A percentile compares a stretch with the other conserved stretches of the same genome.
Evolutionary conservation across 73 alveolate genomes (phyloP).

Genomic region (Tetrahymena malaccensis): DNA sequence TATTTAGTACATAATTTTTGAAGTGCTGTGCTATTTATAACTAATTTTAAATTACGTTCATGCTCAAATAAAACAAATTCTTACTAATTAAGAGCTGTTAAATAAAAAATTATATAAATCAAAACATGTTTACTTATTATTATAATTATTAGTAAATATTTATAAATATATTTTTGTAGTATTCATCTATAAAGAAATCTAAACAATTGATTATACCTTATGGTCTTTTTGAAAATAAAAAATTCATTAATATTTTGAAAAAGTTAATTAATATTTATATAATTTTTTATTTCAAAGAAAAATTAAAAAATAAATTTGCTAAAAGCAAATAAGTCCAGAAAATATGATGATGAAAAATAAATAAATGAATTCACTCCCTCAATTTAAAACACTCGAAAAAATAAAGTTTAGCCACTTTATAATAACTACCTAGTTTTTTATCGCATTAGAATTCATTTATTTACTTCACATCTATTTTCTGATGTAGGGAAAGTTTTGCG

Average conservation of each 20-base stretch:
- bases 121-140: background rate
- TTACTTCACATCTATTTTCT: background rate
- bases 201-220: too few species aligned
- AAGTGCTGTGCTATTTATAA: too few species aligned
- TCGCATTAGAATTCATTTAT: background rate
- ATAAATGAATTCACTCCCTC: background rate
- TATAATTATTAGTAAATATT: too few species aligned
- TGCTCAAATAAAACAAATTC: background rate
- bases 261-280: background rate
- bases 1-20: background rate
- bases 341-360: background rate
- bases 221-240: too few species aligned
- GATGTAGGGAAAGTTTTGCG: background rate
- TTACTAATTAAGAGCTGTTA: background rate
- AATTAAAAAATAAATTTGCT: background rate
- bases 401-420: background rate
- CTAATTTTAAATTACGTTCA: too few species aligned
- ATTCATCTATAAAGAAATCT: background rate
- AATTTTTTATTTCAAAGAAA: background rate
- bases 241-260: background rate
- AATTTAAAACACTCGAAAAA: background rate
- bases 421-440: background rate
- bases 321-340: background rate
- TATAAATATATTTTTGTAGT: too few species aligned
- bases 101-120: background rate